phyloP scores from a whole-genome alignment of 352 stramenopile species.

The Lagenidium giganteum region DNA sequence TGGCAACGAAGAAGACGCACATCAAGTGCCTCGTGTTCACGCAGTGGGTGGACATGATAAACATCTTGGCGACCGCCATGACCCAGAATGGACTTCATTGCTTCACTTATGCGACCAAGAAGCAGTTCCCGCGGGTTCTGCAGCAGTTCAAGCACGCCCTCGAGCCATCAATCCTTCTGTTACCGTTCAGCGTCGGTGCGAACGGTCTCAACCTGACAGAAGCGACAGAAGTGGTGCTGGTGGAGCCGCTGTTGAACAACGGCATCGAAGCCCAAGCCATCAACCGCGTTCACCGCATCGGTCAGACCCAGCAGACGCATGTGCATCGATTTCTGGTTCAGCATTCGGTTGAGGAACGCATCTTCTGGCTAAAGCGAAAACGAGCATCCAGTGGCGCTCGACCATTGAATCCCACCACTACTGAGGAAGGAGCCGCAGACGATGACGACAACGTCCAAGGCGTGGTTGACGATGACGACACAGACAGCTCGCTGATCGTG shows the following conservation, averaged over 20 bases:
- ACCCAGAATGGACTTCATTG: conserved; percentile 51
- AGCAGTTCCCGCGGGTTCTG: conserved; percentile 33
- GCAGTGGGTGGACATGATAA: conserved; percentile 89
- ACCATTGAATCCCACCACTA: neutral
- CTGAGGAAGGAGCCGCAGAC: neutral
- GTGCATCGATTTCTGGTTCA: conserved; percentile 89
- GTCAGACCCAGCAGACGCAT: conserved; percentile 75
- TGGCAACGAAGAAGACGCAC: conserved; percentile 39
- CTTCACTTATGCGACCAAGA: conserved; percentile 64
- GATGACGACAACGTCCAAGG: conserved; percentile 15
- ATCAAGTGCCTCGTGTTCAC: conserved; percentile 91
- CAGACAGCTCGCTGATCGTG: conserved; percentile 26
- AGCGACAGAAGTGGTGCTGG: conserved; percentile 87
- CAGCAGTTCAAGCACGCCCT: conserved; percentile 46
- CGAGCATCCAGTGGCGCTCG: neutral
- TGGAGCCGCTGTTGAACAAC: conserved; percentile 87
- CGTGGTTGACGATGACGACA: conserved; percentile 13
- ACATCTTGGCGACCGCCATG: conserved; percentile 24
- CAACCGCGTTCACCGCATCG: conserved; percentile 88
- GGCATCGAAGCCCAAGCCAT: conserved; percentile 86
- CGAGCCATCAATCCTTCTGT: conserved; percentile 52
- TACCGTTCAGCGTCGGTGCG: conserved; percentile 85
- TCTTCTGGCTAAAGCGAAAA: conserved; percentile 56
- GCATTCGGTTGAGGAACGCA: conserved; percentile 86
- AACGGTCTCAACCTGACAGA: conserved; percentile 92